Base-by-base conservation (phyloP, 208 protist species). In the Leishmania martiniquensis region DNA sequence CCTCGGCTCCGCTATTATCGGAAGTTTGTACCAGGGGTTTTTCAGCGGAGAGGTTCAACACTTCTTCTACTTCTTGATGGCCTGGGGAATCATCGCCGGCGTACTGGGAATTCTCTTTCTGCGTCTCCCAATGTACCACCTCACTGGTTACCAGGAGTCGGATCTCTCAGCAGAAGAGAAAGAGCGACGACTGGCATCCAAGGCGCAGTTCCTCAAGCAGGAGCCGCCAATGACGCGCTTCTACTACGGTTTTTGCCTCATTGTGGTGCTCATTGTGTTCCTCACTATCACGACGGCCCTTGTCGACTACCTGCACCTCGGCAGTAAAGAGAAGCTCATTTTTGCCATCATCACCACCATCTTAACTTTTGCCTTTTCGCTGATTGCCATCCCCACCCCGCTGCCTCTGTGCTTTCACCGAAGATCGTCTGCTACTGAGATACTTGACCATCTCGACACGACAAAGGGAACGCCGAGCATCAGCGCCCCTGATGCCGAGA, bases 1-100 rank as follows among this genome's bases (percentile, higher is more conserved):
- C 39, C 87, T 94, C 47, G 90, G 88, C 32, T 84, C 79, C 42
- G 87, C 88, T 25, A 87, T 94, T 71, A 25, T 91, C 13, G 90
- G 83, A 22, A 78, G 76, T 13, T 87, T 92, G 72, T 77, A 85
- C 45, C 65, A 87, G 37, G 90, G 80, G 17, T 93, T 91, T 81
- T 94, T 94, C 54, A 29, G 20, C 22, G 76, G 72, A 32, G 63
- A 66, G 25, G 59, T 72, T 22, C 42, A 63, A 4, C 29, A 77
- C 72, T 91, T 86, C 73, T 94, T 94, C 69, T 92, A 88, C 76
- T 91, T 94, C 75, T 71, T 94, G 77, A 85, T 91, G 57, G 70
- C 69, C 13, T 68, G 84, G 32, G 80, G 75, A 0, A 66, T 81
- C 10, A 78, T 87, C 7, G 81, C 83, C 37, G 80, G 82, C 20